These are phyloP conservation scores for Nakaseomyces uthaithaninus DNA, from an alignment of 1,139 yeast genomes.

Conservation along the genomic window DNA sequence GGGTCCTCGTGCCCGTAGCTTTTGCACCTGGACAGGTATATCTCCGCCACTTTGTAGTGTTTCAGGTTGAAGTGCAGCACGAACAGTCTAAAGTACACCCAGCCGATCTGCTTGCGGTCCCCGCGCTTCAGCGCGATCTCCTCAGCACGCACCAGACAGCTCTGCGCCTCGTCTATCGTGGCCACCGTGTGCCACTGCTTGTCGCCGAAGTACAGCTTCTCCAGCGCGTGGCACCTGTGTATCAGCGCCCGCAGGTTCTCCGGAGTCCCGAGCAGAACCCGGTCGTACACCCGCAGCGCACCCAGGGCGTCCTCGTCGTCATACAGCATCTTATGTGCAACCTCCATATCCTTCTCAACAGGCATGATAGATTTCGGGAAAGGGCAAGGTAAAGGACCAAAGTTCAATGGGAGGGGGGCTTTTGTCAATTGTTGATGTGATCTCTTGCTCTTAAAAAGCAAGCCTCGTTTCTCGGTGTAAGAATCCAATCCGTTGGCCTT, in stretches of 20 bases:
- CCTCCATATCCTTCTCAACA: slow-evolving; percentile 24
- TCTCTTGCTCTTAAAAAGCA: no score
- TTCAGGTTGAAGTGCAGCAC: slow-evolving; percentile 43
- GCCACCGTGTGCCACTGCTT: slow-evolving; percentile 32
- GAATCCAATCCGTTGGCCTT: no score
- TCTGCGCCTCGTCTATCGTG: slow-evolving; percentile 42
- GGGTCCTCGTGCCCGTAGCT: slow-evolving; percentile 41
- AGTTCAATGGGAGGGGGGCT: background rate
- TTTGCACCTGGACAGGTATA: slow-evolving; percentile 44
- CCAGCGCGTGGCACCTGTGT: slow-evolving; percentile 51
- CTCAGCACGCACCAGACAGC: slow-evolving; percentile 49
- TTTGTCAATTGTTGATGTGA: no score
- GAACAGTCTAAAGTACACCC: slow-evolving; percentile 54
- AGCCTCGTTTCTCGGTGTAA: no score
- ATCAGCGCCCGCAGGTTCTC: slow-evolving; percentile 45
- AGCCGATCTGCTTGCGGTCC: slow-evolving; percentile 45
- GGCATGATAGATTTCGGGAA: slow-evolving; percentile 18
- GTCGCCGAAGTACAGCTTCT: slow-evolving; percentile 37
- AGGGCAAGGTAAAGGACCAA: background rate
- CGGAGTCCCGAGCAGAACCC: slow-evolving; percentile 34
- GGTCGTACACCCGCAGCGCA: slow-evolving; percentile 35
- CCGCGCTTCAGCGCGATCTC: slow-evolving; percentile 46
- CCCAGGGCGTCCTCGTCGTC: slow-evolving; percentile 34
- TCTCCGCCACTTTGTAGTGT: slow-evolving; percentile 41
- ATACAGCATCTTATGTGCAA: slow-evolving; percentile 30